Base-by-base conservation (phyloP, 257 asterid species). In the Schizonepeta tenuifolia region DNA sequence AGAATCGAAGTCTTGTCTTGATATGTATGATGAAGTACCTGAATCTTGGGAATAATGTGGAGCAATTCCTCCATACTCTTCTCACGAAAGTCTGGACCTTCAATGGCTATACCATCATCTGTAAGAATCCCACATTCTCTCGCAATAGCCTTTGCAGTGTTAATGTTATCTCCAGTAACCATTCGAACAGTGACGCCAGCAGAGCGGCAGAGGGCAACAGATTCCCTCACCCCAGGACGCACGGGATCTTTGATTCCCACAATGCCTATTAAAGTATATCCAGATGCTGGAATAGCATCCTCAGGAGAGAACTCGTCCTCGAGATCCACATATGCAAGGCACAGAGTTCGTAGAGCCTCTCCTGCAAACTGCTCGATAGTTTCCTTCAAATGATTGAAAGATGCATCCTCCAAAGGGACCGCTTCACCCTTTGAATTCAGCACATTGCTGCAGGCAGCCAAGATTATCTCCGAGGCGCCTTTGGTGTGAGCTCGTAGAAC, bases 201-300 rank as follows among this genome's bases (percentile, higher is more conserved):
- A 53, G 90, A 79, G 54, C 88, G 93, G 57, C 98, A 92, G n/a
- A 90, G 90, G 9, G 96, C 92, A 60, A 92, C 98, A 11, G 98
- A 90, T 66, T 92, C 96, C 78, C 78, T 85, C 18, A 92, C 98
- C 9, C 98, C 98, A 0, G 96, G 92, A 11, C 98, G 85, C 13
- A 92, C 96, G 5, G 98, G 98, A 82, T 92, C 98, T 69, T 92
- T 92, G 70, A 92, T 92, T 24, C 98, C 98, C 18, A 92, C 92
- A 9, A 90, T 86, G 33, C 96, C 98, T 28, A 92, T 80, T 50
- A 84, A 83, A 31, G 94, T 88, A 70, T 70, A 92, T 15, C 93
- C 96, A 0, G 87, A 78, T 41, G 75, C 68, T 20, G 98, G 98
- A 73, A 92, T 92, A 13, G 75, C 74, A 51, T 87, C 88, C 33